Evolutionary conservation across 2,329 filamentous ascomycete species (phyloP).

Genomic region (Knoxdaviesia proteae): DNA sequence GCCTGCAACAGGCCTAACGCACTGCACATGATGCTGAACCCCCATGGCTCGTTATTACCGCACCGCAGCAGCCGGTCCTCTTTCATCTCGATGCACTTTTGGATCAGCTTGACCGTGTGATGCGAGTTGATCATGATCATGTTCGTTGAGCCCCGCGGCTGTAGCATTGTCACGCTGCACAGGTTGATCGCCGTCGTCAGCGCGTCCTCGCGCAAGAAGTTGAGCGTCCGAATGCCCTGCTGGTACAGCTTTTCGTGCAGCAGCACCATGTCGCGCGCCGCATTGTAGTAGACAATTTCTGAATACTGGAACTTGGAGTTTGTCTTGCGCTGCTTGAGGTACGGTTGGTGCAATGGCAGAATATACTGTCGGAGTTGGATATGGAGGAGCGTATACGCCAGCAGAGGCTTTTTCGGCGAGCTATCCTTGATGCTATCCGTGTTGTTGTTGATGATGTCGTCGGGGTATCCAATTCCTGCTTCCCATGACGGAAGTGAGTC

Average conservation of each 20-base stretch:
- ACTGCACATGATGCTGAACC: slow-evolving; percentile 41
- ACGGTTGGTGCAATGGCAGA: slow-evolving; percentile 38
- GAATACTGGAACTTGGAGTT: slow-evolving; percentile 42
- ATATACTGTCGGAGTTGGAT: slow-evolving; percentile 41
- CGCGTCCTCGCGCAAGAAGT: slow-evolving; percentile 38
- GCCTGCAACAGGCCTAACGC: slow-evolving; percentile 37
- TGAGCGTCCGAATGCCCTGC: slow-evolving; percentile 35
- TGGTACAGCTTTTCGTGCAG: slow-evolving; percentile 39
- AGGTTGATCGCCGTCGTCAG: slow-evolving; percentile 39
- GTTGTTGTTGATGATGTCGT: slow-evolving; percentile 15
- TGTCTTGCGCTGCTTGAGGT: slow-evolving; percentile 34
- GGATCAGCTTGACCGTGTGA: slow-evolving; percentile 38
- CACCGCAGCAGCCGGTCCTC: slow-evolving; percentile 39
- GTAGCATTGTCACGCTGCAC: slow-evolving; percentile 38
- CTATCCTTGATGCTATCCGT: slow-evolving; percentile 8
- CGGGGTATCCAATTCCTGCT: slow-evolving; percentile 5
- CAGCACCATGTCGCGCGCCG: slow-evolving; percentile 39
- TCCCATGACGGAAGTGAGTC: slow-evolving; percentile 38
- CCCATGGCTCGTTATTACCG: slow-evolving; percentile 43
- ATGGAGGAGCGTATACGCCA: slow-evolving; percentile 38
- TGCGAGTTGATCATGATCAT: slow-evolving; percentile 42
- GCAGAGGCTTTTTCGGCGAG: slow-evolving; percentile 28
- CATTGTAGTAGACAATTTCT: slow-evolving; percentile 42
- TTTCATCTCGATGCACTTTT: slow-evolving; percentile 39
- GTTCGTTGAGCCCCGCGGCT: slow-evolving; percentile 35